Conservation (phyloP, 345 rosid genomes). For the Salix udensis region DNA sequence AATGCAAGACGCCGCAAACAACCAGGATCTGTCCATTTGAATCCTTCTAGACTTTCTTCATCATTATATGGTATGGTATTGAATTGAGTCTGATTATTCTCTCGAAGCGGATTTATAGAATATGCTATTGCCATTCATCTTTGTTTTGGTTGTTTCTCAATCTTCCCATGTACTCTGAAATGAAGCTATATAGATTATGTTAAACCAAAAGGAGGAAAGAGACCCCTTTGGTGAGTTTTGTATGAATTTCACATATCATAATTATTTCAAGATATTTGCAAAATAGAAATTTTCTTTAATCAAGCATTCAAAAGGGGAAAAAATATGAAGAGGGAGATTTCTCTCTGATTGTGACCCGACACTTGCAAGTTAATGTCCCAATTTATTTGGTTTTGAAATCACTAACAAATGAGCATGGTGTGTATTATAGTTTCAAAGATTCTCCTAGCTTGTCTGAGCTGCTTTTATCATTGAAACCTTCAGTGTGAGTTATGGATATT, state of each 20-base stretch:
- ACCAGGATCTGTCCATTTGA: slow-evolving; percentile 47
- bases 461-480: not conserved
- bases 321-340: no score
- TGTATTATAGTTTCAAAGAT: not conserved
- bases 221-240: not conserved
- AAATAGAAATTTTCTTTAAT: not conserved
- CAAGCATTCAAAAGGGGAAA: not conserved
- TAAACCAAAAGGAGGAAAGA: not conserved
- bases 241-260: not conserved
- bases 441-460: not conserved
- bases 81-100: slow-evolving; percentile 6
- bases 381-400: not conserved
- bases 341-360: not conserved
- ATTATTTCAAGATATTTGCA: no score
- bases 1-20: slow-evolving; percentile 96
- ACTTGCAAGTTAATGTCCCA: not conserved
- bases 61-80: slow-evolving; percentile 46
- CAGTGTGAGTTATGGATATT: not conserved
- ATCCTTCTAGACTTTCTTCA: slow-evolving; percentile 44
- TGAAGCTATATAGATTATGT: not conserved
- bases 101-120: not conserved
- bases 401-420: not conserved
- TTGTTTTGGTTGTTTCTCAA: not conserved
- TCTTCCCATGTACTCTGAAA: not conserved
- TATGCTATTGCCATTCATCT: not conserved